A percentile compares a stretch with the other conserved stretches of the same genome.
Evolutionary conservation across 2,329 filamentous ascomycete genomes (phyloP).

Genomic region (Ophiostoma ips): DNA sequence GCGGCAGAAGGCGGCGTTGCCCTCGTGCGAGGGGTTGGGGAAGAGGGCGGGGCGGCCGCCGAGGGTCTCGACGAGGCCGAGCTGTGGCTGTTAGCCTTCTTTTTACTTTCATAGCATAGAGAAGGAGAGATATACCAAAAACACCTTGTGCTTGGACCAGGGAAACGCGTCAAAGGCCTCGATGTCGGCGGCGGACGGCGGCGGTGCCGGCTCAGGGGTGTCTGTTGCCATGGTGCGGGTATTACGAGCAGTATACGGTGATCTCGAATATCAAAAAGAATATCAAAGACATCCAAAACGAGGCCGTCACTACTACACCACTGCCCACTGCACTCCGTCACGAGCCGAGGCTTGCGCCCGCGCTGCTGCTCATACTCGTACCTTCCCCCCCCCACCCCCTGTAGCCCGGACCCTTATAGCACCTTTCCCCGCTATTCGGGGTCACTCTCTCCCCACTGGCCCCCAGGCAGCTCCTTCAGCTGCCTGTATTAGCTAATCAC

Average conservation of each 20-base stretch:
- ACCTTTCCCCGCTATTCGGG: neutral
- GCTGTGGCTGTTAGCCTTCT: constrained; percentile 6
- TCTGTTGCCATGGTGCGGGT: constrained; percentile 3
- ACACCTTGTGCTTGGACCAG: constrained; percentile 14
- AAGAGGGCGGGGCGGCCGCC: constrained; percentile 13
- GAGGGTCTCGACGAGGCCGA: constrained; percentile 15
- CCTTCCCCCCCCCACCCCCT: neutral
- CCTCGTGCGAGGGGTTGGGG: constrained; percentile 13
- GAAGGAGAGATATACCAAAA: constrained; percentile 8
- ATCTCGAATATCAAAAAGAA: neutral
- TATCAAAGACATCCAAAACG: too few relatives aligned
- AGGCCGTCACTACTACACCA: too few relatives aligned
- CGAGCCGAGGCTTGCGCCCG: too few relatives aligned
- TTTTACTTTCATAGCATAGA: too few relatives aligned
- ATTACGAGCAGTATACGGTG: neutral
- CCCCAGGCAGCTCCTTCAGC: too few relatives aligned
- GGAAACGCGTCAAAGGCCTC: constrained; percentile 14
- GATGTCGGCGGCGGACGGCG: constrained; percentile 6
- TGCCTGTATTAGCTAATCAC: neutral
- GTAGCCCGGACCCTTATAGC: neutral
- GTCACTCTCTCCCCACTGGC: neutral
- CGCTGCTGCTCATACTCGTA: too few relatives aligned
- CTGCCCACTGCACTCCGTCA: too few relatives aligned
- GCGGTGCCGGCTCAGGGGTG: neutral
- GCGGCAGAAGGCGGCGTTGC: constrained; percentile 15